A percentile compares a stretch with the other conserved stretches of the same genome.
Evolutionary conservation across 305 asterid species (phyloP).

Genomic region (Rubia balearica): DNA sequence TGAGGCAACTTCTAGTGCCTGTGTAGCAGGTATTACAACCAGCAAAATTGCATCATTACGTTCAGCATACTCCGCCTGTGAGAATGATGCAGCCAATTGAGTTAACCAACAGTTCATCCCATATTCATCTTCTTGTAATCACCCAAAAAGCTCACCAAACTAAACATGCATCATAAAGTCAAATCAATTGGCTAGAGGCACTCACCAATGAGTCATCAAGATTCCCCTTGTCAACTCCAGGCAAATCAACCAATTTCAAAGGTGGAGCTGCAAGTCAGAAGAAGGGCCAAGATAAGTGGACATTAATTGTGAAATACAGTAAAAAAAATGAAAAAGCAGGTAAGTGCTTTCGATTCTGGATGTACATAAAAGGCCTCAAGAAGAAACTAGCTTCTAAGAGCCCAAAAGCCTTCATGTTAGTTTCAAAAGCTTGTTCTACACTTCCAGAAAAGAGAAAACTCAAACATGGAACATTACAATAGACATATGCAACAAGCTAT

Average conservation of each 20-base stretch:
- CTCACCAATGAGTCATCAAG: slow-evolving; percentile 84
- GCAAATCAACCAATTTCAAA: slow-evolving; percentile 77
- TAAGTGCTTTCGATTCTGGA: neutral
- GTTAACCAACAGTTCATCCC: neutral
- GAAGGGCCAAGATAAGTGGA: slow-evolving; percentile 21
- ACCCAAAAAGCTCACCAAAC: neutral
- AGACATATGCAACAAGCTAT: neutral
- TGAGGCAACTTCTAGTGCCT: slow-evolving; percentile 92
- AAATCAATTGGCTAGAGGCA: slow-evolving; percentile 15
- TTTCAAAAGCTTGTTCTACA: neutral
- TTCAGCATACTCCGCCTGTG: slow-evolving; percentile 81
- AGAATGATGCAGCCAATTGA: slow-evolving; percentile 10
- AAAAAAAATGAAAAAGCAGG: neutral
- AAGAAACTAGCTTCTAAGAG: neutral
- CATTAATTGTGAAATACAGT: slow-evolving; percentile 8
- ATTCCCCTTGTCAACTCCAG: slow-evolving; percentile 79
- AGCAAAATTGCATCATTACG: slow-evolving; percentile 89
- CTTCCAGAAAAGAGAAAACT: neutral
- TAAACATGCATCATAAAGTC: slow-evolving; percentile 1
- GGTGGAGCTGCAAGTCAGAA: slow-evolving; percentile 65
- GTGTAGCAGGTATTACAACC: slow-evolving; percentile 87
- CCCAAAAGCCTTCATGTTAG: neutral
- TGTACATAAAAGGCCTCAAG: neutral
- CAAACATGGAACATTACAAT: too few species aligned
- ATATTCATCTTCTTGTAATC: neutral